Evolutionary conservation across 2,329 filamentous ascomycete species (phyloP).

Genomic region (Byssoonygena ceratinophila): DNA sequence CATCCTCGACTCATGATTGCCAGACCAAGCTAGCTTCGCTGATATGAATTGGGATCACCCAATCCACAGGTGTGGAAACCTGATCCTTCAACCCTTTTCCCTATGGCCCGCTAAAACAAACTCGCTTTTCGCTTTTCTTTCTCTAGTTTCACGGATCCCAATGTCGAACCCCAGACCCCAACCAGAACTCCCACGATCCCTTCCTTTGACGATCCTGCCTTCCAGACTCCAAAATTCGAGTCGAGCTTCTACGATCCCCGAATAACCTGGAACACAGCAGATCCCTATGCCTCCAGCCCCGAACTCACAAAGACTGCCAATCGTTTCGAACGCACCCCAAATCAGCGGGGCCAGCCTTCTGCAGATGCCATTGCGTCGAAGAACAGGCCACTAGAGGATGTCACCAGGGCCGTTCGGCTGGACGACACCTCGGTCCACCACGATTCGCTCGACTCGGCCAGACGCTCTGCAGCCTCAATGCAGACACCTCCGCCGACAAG

Average conservation of each 20-base stretch:
- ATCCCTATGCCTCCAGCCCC: conserved; percentile 39
- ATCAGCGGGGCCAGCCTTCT: conserved; percentile 23
- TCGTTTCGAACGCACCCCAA: conserved; percentile 26
- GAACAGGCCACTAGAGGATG: conserved; percentile 15
- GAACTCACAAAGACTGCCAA: conserved; percentile 36
- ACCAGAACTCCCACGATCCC: conserved; percentile 36
- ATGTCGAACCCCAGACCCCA: conserved; percentile 39
- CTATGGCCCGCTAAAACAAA: too few species aligned
- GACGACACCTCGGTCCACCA: background rate
- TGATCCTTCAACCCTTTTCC: too few species aligned
- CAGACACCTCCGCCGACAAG: conserved; percentile 54
- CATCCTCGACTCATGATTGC: conserved; percentile 29
- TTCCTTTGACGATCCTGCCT: conserved; percentile 31
- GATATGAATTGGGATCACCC: conserved; percentile 41
- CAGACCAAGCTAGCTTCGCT: conserved; percentile 29
- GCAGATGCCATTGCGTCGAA: conserved; percentile 15
- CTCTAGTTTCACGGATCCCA: conserved; percentile 38
- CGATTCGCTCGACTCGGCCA: conserved; percentile 2
- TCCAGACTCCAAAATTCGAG: conserved; percentile 39
- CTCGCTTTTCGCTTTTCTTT: too few species aligned
- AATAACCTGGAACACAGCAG: conserved; percentile 39
- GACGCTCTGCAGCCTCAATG: conserved; percentile 34
- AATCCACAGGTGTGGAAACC: conserved; percentile 39
- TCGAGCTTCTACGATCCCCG: conserved; percentile 39
- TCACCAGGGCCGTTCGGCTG: conserved; percentile 8